Conservation (phyloP, 2,329 filamentous ascomycete genomes). For the Aureobasidium leucospermi region DNA sequence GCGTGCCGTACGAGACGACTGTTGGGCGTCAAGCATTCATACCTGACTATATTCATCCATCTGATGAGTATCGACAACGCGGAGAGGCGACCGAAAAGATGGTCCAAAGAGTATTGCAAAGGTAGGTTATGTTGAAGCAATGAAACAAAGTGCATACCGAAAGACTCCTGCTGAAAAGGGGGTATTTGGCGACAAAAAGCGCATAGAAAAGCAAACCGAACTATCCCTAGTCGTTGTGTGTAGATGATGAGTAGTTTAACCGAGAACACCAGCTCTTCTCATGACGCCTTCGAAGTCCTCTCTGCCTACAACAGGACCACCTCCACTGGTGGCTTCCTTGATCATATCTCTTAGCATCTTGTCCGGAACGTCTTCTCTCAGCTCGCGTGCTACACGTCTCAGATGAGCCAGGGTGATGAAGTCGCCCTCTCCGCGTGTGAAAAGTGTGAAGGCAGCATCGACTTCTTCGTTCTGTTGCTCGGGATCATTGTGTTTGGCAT, state of each 20-base stretch:
- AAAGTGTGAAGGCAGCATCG: slow-evolving; percentile 73
- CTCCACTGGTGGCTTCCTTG: slow-evolving; percentile 68
- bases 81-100: background rate
- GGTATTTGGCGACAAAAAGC: slow-evolving; percentile 1
- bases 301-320: slow-evolving; percentile 65
- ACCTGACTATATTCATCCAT: too few relatives aligned
- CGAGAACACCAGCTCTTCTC: slow-evolving; percentile 75
- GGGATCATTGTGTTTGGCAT: slow-evolving; percentile 41
- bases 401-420: slow-evolving; percentile 78
- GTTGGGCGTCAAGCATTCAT: too few relatives aligned
- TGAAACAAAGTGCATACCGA: slow-evolving; percentile 7
- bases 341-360: slow-evolving; percentile 89
- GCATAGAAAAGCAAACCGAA: background rate
- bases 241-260: slow-evolving; percentile 38
- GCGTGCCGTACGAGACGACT: too few relatives aligned
- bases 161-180: background rate
- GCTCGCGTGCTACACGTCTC: slow-evolving; percentile 65
- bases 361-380: slow-evolving; percentile 80
- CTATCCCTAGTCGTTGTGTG: background rate
- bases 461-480: slow-evolving; percentile 56
- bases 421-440: slow-evolving; percentile 53
- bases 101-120: too few relatives aligned
- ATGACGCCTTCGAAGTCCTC: slow-evolving; percentile 84
- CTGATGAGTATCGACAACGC: background rate
- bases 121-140: background rate